A percentile compares a stretch with the other conserved stretches of the same genome.
These are phyloP conservation scores for Aureobasidium vineae DNA, from an alignment of 2,329 filamentous ascomycete genomes.

Conservation along the genomic window DNA sequence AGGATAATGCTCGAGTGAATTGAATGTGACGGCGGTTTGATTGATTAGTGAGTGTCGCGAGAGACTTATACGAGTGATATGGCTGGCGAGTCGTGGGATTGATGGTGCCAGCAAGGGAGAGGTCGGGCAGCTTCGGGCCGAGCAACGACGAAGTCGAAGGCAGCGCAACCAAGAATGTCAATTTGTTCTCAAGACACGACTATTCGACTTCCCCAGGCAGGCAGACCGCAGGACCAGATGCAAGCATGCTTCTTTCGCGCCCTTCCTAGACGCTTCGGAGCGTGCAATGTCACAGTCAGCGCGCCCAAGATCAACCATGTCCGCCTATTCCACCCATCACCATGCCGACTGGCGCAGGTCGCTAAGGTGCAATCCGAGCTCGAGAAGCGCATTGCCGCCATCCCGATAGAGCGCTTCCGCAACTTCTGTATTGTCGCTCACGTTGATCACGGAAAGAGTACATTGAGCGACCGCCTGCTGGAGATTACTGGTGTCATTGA, in stretches of 20 bases:
- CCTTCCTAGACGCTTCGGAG: constrained; percentile 44
- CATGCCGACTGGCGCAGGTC: constrained; percentile 39
- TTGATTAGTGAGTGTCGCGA: background rate
- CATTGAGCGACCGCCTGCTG: constrained; percentile 84
- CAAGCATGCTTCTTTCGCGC: constrained; percentile 49
- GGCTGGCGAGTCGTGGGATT: constrained; percentile 15
- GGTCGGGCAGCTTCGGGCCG: constrained; percentile 10
- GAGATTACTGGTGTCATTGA: constrained; percentile 93
- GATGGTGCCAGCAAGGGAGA: constrained; percentile 15
- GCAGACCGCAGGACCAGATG: constrained; percentile 41
- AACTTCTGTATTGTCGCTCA: constrained; percentile 99
- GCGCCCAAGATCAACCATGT: constrained; percentile 17
- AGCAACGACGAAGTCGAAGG: background rate
- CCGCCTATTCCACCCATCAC: constrained; percentile 34
- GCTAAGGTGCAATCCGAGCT: constrained; percentile 51
- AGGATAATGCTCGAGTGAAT: background rate
- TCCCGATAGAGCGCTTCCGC: constrained; percentile 75
- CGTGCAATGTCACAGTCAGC: constrained; percentile 33
- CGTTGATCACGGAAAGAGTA: constrained; percentile 98
- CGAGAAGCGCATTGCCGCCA: constrained; percentile 66
- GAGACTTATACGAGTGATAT: background rate
- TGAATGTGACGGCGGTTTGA: background rate
- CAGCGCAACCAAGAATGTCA: background rate
- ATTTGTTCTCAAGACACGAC: background rate
- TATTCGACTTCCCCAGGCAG: constrained; percentile 8